These are phyloP conservation scores for Penicillium thymicola DNA, from an alignment of 2,329 filamentous ascomycete species.

Conservation along the genomic window DNA sequence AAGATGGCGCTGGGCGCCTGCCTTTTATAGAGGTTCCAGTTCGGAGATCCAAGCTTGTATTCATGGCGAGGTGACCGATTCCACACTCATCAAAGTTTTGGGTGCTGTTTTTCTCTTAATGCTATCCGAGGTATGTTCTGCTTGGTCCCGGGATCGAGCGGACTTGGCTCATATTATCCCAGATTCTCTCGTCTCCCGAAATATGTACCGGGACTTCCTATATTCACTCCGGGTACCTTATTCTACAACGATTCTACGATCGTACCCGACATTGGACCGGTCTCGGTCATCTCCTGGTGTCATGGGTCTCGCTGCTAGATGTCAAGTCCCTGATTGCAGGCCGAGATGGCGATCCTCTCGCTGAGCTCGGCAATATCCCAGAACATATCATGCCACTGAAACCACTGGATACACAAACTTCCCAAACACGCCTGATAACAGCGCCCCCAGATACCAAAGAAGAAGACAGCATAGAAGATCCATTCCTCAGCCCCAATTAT, in stretches of 20 bases:
- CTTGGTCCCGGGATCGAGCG: not conserved
- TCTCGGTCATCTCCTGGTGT: conserved; percentile 27
- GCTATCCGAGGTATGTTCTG: conserved; percentile 32
- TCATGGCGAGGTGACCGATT: conserved; percentile 25
- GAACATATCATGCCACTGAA: conserved; percentile 6
- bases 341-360: conserved; percentile 34
- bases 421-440: not conserved
- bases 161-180: not conserved
- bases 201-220: conserved; percentile 29
- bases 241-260: conserved; percentile 29
- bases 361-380: conserved; percentile 26
- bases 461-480: conserved; percentile 15
- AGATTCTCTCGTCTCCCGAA: conserved; percentile 31
- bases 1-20: conserved; percentile 27
- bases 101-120: conserved; percentile 34
- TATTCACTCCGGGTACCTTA: conserved; percentile 30
- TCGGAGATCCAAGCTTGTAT: conserved; percentile 30
- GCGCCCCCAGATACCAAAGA: conserved; percentile 4
- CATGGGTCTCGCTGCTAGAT: conserved; percentile 36
- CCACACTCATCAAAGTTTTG: conserved; percentile 26
- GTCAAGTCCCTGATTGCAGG: conserved; percentile 37
- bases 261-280: conserved; percentile 31
- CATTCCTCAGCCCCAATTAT: conserved; percentile 27
- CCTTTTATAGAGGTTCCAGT: conserved; percentile 32
- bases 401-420: not conserved